Evolutionary conservation across 441 rosid genomes (phyloP), one percentile per base, ranked within the genome.

Genomic region (Aleurites moluccanus): DNA sequence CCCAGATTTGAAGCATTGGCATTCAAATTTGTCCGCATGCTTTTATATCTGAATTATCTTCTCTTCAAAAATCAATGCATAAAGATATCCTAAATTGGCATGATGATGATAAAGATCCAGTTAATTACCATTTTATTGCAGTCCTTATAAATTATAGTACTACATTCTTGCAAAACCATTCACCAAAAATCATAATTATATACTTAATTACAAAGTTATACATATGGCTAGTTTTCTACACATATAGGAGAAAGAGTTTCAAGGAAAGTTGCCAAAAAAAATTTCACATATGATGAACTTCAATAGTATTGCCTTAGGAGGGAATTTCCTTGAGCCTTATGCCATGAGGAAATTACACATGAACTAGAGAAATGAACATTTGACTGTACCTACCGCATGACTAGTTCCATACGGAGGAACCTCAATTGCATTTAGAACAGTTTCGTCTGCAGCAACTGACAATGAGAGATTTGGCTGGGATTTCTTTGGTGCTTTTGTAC

Each of bases 361-460:
- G 33, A 53, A 64, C 55, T 13, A 8, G 1, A 5, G 42, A 62
- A 50, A 27, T 28, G 6, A 68, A 20, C 61, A 65, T 59, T 49
- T 57, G 18, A 67, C 21, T 38, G 69, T 49, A 80, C 93, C 35
- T 80, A 94, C 97, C 86, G 75, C 92, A 81, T 88, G 84, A 68
- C 86, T 78, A 35, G 93, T 88, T 73, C 92, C 96, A 78, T 82
- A 92, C 2, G 96, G 84, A 74, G 86, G 90, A 40, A 88, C 88
- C 75, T 90, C 90, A 30, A 69, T 79, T 65, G 85, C 86, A 61
- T 81, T 80, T 75, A 75, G 69, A 80, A 80, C 64, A 53, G 75
- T 75, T 75, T 79, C 86, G 80, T 88, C 88, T 14, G 81, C 72
- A 81, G 86, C 78, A 82, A 80, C 81, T 33, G 85, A 44, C 65